Base-by-base conservation (phyloP, 176 grass and related monocot genomes). In the Oryza australiensis region DNA sequence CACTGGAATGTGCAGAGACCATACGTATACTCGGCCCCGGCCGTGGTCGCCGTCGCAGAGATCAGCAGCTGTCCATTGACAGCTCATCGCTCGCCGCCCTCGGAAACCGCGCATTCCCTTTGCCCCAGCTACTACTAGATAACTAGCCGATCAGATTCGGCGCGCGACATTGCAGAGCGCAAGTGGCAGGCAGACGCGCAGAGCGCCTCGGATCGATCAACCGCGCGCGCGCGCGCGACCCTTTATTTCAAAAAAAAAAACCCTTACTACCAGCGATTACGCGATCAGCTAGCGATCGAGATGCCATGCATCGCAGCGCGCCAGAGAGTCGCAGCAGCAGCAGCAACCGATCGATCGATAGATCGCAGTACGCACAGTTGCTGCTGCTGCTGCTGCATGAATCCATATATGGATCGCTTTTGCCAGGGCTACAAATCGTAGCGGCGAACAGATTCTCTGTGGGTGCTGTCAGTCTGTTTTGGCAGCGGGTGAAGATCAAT, bases 221-320 rank as follows among this genome's bases (percentile, higher is more conserved):
- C 55, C 18, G 10, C 80, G n/a, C 30, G 28, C 29, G 71, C 13
- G 3, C 16, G 22, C 32, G 49, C 42, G 3, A 11, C 26, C 3
- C 72, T 84, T 84, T 84, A 84, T 84, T 84, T 84, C 73, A 55
- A 76, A 84, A 84, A 84, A 55, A n/a, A n/a, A n/a, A n/a, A n/a
- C n/a, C n/a, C 51, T 22, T 67, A 2, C 22, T 67, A 2, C 22
- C 62, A 40, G 71, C 40, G 59, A 26, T 46, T 48, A 40, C n/a
- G 41, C 37, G 11, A 15, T 15, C 13, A n/a, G n/a, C n/a, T n/a
- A n/a, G n/a, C n/a, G n/a, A n/a, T n/a, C n/a, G n/a, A n/a, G n/a
- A n/a, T n/a, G 48, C 48, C 49, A 55, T 20, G 46, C 15, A 53
- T 22, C 51, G 51, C 49, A 18, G 45, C 45, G 45, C 46, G 46